Evolutionary conservation across 2,329 filamentous ascomycete species (phyloP).

Genomic region (Dichotomopilus funicola): DNA sequence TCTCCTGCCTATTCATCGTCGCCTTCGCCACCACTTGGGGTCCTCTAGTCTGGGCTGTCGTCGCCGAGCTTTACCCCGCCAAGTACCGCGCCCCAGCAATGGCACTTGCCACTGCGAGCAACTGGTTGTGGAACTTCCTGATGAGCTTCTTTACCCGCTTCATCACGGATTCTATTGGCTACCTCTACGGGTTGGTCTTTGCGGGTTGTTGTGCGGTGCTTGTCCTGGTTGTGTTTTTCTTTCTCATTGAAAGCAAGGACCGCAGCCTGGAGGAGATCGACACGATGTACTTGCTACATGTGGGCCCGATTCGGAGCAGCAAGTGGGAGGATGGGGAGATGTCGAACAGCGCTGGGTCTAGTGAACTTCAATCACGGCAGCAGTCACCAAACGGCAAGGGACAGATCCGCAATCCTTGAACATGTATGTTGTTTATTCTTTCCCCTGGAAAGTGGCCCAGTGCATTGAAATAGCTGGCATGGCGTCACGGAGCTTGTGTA

Average conservation of each 20-base stretch:
- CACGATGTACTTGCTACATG: slow-evolving; percentile 63
- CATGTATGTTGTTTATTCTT: neutral
- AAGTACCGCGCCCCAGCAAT: slow-evolving; percentile 55
- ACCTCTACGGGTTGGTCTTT: slow-evolving; percentile 70
- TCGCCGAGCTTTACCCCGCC: slow-evolving; percentile 60
- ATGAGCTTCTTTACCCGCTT: slow-evolving; percentile 74
- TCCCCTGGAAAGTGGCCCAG: neutral
- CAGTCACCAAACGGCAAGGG: slow-evolving; percentile 6
- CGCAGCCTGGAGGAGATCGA: slow-evolving; percentile 74
- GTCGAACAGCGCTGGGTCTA: slow-evolving; percentile 3
- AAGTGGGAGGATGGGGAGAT: slow-evolving; percentile 17
- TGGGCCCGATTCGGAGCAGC: slow-evolving; percentile 43
- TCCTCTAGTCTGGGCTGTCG: slow-evolving; percentile 62
- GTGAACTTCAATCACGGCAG: slow-evolving; percentile 8
- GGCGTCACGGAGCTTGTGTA: slow-evolving; percentile 9
- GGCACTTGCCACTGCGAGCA: slow-evolving; percentile 54
- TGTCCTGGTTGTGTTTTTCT: slow-evolving; percentile 65
- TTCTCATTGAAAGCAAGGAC: slow-evolving; percentile 67
- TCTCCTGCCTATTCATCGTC: slow-evolving; percentile 68
- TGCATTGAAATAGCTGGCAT: neutral
- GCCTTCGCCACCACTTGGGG: slow-evolving; percentile 66
- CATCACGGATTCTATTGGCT: slow-evolving; percentile 65
- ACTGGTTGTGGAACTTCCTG: slow-evolving; percentile 70
- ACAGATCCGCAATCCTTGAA: slow-evolving; percentile 6
- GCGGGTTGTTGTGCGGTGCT: slow-evolving; percentile 63